phyloP scores from a whole-genome alignment of 306 rosid genomes.

The Abrus precatorius region DNA sequence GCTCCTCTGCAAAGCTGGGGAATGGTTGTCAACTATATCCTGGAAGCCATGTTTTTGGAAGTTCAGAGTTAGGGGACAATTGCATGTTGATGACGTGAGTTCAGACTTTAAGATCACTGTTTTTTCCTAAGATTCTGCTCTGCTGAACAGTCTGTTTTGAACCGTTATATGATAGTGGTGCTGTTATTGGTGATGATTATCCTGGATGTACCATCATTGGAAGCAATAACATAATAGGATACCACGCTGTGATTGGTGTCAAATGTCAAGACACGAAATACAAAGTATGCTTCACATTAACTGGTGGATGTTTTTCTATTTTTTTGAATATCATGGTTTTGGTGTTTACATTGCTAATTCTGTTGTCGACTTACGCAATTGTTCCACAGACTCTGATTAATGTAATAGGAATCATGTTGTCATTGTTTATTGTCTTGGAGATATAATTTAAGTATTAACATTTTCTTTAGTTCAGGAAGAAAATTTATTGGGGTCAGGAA shows the following conservation, averaged over 20 bases:
- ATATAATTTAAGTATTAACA: background rate
- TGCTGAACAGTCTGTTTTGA: background rate
- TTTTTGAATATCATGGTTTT: constrained; percentile 17
- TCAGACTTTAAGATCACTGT: constrained; percentile 37
- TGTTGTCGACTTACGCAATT: background rate
- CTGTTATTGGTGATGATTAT: constrained; percentile 89
- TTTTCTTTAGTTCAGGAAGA: background rate
- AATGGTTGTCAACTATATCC: constrained; percentile 78
- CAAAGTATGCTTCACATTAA: constrained; percentile 61
- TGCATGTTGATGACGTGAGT: constrained; percentile 92
- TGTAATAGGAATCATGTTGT: constrained; percentile 1
- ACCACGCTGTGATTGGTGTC: constrained; percentile 89
- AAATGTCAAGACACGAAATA: constrained; percentile 92
- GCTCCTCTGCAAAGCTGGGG: constrained; percentile 78
- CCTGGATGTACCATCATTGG: constrained; percentile 85
- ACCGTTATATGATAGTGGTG: constrained; percentile 81
- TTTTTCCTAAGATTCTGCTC: constrained; percentile 30
- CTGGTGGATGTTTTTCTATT: background rate
- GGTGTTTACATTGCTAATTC: background rate
- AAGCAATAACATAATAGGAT: constrained; percentile 80
- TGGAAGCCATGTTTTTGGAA: constrained; percentile 89
- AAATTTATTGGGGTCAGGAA: background rate
- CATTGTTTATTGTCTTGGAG: constrained; percentile 3
- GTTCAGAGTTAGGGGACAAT: constrained; percentile 75
- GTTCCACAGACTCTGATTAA: constrained; percentile 22